phyloP scores from a whole-genome alignment of 2,329 filamentous ascomycete genomes.

The Apiospora koreana region DNA sequence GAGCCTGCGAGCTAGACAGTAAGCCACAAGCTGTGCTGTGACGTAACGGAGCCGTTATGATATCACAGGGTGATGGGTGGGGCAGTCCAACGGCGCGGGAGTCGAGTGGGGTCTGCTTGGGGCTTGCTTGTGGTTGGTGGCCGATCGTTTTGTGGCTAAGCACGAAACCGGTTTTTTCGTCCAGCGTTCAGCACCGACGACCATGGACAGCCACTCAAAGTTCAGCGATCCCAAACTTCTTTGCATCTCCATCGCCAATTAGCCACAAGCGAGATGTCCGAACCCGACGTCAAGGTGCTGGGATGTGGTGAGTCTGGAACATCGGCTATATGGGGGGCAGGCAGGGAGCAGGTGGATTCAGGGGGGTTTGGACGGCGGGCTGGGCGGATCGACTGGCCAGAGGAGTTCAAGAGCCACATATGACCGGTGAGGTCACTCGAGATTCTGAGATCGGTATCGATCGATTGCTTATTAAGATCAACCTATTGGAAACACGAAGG shows the following conservation, averaged over 20 bases:
- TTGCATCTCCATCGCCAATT: neutral
- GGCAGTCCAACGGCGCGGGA: neutral
- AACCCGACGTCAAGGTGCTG: neutral
- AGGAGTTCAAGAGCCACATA: neutral
- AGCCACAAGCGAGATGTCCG: neutral
- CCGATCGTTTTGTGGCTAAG: neutral
- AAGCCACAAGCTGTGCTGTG: neutral
- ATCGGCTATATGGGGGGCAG: neutral
- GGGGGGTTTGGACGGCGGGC: neutral
- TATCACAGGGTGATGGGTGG: neutral
- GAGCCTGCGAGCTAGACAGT: neutral
- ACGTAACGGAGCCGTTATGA: neutral
- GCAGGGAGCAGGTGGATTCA: neutral
- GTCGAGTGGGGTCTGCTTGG: neutral
- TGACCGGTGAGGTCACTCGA: neutral
- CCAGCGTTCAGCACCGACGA: neutral
- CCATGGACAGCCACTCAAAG: neutral
- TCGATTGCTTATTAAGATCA: constrained; percentile 5
- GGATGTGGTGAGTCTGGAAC: neutral
- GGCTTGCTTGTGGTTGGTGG: neutral
- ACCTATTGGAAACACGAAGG: neutral
- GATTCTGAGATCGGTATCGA: neutral
- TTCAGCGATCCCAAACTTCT: neutral
- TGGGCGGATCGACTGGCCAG: neutral
- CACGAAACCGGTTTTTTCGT: neutral